Percentiles rank a stretch among this genome's conserved stretches.
Conservation (phyloP, 805 yeast species). For the Candida methanosorbosa region DNA sequence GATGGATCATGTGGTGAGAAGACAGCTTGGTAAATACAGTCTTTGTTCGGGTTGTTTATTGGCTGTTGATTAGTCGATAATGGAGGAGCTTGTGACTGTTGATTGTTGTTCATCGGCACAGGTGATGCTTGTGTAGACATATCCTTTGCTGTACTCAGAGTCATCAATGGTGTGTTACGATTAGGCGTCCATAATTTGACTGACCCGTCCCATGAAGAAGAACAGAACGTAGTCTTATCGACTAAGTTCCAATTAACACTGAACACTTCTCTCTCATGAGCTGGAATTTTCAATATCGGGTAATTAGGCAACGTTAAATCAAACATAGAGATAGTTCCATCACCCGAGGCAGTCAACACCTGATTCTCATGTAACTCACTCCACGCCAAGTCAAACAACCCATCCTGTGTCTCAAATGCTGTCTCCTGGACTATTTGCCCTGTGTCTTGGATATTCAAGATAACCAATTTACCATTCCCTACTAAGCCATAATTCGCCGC, state of each 20-base stretch:
- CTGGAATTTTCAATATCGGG: constrained; percentile 69
- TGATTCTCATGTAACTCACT: constrained; percentile 88
- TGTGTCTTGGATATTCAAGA: constrained; percentile 56
- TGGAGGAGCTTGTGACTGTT: constrained; percentile 14
- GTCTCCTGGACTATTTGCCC: constrained; percentile 53
- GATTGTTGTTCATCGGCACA: constrained; percentile 6
- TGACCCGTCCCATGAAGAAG: constrained; percentile 90
- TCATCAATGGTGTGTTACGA: constrained; percentile 45
- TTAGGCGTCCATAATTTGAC: constrained; percentile 72
- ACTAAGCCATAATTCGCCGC: constrained; percentile 91
- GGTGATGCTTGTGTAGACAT: constrained; percentile 10
- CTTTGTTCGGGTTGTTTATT: constrained; percentile 26
- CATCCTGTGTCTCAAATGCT: constrained; percentile 86
- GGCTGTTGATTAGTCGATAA: constrained; percentile 28
- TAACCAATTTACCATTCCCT: constrained; percentile 80
- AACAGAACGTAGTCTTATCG: constrained; percentile 50
- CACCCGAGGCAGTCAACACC: constrained; percentile 76
- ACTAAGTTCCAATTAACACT: constrained; percentile 28
- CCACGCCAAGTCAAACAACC: constrained; percentile 84
- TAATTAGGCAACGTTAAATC: constrained; percentile 60
- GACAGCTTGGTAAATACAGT: constrained; percentile 71
- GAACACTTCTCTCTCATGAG: constrained; percentile 46
- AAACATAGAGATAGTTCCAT: constrained; percentile 77
- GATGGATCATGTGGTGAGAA: constrained; percentile 83
- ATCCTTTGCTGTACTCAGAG: constrained; percentile 33